These are phyloP conservation scores for Blepharisma undulans DNA, from an alignment of 169 alveolate genomes.

Conservation along the genomic window DNA sequence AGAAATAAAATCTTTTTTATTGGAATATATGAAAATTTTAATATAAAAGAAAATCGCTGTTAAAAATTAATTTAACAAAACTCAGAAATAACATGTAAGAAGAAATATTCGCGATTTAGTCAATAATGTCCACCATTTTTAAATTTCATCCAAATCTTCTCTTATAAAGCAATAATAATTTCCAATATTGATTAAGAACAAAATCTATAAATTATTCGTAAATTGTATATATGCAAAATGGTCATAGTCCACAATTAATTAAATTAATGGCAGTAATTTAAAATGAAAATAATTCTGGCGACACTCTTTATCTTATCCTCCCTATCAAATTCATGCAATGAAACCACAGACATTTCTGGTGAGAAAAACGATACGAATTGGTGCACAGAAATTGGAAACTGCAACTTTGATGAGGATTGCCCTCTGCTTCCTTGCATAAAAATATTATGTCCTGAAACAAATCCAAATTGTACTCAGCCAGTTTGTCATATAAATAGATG, in stretches of 20 bases:
- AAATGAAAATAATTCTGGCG: background rate
- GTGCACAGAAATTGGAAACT: background rate
- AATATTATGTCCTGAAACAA: background rate
- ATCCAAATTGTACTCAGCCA: background rate
- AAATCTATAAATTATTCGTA: background rate
- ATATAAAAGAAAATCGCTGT: too few species aligned
- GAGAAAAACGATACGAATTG: background rate
- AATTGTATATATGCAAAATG: background rate
- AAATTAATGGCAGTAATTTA: background rate
- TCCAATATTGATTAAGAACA: too few species aligned
- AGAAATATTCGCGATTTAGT: too few species aligned
- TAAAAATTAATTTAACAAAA: too few species aligned
- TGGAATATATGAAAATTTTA: too few species aligned
- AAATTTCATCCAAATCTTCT: too few species aligned
- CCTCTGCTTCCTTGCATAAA: background rate
- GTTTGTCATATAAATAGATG: background rate
- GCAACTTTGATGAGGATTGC: background rate
- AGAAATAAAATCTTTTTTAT: too few species aligned
- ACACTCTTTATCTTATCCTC: background rate
- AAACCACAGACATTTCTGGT: background rate
- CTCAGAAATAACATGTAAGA: too few species aligned
- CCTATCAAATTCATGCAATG: background rate
- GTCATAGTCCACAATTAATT: background rate
- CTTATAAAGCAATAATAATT: too few species aligned
- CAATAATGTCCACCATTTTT: too few species aligned